Evolutionary conservation across 345 rosid species (phyloP), one percentile per base, ranked within the genome.

Genomic region (Aquilaria malaccensis): DNA sequence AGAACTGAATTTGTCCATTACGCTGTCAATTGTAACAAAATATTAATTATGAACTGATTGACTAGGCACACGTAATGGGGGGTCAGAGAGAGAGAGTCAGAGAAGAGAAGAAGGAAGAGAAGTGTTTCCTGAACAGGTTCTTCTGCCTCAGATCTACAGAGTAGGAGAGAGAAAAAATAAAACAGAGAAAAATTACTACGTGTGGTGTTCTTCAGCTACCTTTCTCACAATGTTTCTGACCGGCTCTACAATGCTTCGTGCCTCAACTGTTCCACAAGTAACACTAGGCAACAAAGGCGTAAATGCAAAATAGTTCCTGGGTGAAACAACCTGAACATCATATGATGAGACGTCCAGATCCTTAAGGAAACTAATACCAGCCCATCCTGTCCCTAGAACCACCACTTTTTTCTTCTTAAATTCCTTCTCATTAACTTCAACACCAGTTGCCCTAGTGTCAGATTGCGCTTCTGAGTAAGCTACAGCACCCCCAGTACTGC

Each of bases 361-460:
- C 68, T 88, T 90, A n/a, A 94, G 85, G 77, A 94, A 94, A 72
- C 93, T 85, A 60, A 80, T 83, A 30, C 86, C 95, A 7, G 91
- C 99, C 99, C 97, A 94, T 67, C 97, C 99, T 41, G 99, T 94
- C 50, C 99, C 97, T 52, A 91, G 96, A 9, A 91, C 93, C 71
- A 94, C 86, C 15, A 94, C 81, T 60, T 66, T 88, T 82, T 85
- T 94, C 81, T 87, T 92, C 74, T 67, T 67, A 49, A 29, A 1
- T 48, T 83, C 82, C 33, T 50, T 75, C 73, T 73, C 74, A 59
- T 52, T 59, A 31, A 30, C 60, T 47, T 71, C 79, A 55, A 31
- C 41, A 31, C 69, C 47, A 2, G 80, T 65, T 3, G 58, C 33
- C n/a, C 55, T 74, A 31, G 37, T 56, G 47, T 76, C 77, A 33